Evolutionary conservation across 78 protist genomes (phyloP), one percentile per base, ranked within the genome.

Genomic region (Polysphondylium violaceum): DNA sequence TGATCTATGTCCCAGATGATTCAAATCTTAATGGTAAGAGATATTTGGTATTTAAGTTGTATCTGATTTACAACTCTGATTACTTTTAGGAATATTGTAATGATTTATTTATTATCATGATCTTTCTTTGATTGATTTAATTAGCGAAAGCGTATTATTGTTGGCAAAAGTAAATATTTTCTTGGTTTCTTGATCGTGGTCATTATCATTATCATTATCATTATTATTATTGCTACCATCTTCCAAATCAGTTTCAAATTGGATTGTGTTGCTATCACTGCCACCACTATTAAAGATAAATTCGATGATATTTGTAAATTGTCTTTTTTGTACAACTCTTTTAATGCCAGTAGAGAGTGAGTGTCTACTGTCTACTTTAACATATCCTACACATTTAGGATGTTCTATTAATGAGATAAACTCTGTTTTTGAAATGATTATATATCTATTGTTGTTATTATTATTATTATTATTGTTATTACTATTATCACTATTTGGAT

Each of bases 351-450:
- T 35, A 2, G 51, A 35, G 14, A 1, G 21, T 41, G 64, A 81
- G 51, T 81, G 72, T 29, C 25, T 56, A 29, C n/a, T n/a, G n/a
- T 81, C 89, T 6, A 50, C 43, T 41, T 81, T 81, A n/a, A 81
- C 89, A 44, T 81, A 81, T 8, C 89, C 89, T 55, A 38, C 25
- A 56, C 51, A 67, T 23, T 12, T 50, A 8, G 77, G 76, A 40
- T 81, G 89, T 36, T 81, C 89, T 55, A 38, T 55, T 38, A 81
- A 33, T 36, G 60, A 29, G n/a, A 64, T 51, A 55, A 81, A 51
- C 14, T 25, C 31, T n/a, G 64, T 56, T 8, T 64, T 44, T 12
- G 68, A 41, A 4, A 81, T 44, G n/a, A 81, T 55, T 9, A 68
- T 51, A 41, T 65, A 81, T 21, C 89, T 41, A 21, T 68, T 64